A percentile compares a stretch with the other conserved stretches of the same genome.
These are phyloP conservation scores for Ogataea philodendri DNA, from an alignment of 805 yeast species.

Conservation along the genomic window DNA sequence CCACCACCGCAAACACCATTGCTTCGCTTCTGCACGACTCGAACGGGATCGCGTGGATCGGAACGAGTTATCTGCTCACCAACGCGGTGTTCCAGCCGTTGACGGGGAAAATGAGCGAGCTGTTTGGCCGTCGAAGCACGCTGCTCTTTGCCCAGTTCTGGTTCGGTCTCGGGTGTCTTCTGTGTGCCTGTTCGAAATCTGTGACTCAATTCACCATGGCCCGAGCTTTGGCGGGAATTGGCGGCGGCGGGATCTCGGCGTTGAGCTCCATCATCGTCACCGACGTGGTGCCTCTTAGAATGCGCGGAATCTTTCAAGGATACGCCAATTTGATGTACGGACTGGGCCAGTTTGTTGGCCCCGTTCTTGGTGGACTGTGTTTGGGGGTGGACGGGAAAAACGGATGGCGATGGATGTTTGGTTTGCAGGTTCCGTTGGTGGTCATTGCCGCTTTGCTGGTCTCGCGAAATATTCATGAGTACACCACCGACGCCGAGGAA, in stretches of 20 bases:
- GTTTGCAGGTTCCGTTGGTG: conserved; percentile 40
- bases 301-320: conserved; percentile 55
- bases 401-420: conserved; percentile 48
- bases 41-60: conserved; percentile 61
- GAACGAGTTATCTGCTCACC: conserved; percentile 66
- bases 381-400: conserved; percentile 32
- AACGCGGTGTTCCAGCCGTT: conserved; percentile 74
- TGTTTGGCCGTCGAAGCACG: conserved; percentile 52
- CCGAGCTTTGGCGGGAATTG: conserved; percentile 58
- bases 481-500: conserved; percentile 24
- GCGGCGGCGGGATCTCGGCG: conserved; percentile 55
- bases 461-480: conserved; percentile 35
- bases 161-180: conserved; percentile 44
- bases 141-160: conserved; percentile 43
- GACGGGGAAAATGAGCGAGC: conserved; percentile 68
- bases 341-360: conserved; percentile 42
- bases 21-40: conserved; percentile 58
- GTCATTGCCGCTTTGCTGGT: conserved; percentile 30
- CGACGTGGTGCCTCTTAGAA: conserved; percentile 52
- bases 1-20: conserved; percentile 56
- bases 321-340: conserved; percentile 41
- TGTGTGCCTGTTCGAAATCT: conserved; percentile 40
- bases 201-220: conserved; percentile 47
- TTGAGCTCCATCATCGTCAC: conserved; percentile 51
- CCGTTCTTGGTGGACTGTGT: conserved; percentile 43